phyloP scores from a whole-genome alignment of 2,329 filamentous ascomycete species.

The Fusarium longipes region DNA sequence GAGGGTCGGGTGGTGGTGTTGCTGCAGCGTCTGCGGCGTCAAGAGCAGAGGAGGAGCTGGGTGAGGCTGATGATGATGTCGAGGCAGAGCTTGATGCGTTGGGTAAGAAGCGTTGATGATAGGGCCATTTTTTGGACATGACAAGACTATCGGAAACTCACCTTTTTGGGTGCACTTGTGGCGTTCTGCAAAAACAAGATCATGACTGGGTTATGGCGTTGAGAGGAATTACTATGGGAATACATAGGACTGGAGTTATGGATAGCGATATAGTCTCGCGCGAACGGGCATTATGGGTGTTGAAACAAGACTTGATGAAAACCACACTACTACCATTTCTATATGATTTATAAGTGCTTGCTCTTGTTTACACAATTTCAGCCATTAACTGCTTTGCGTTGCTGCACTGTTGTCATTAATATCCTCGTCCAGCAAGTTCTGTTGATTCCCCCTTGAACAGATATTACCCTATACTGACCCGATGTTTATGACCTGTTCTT shows the following conservation, averaged over 20 bases:
- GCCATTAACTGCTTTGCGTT: not conserved
- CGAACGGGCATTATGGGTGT: too few species aligned
- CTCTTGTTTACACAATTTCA: too few species aligned
- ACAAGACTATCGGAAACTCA: not conserved
- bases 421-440: too few species aligned
- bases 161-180: not conserved
- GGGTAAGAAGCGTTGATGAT: slow-evolving; percentile 54
- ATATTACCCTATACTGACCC: not conserved
- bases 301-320: too few species aligned
- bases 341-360: not conserved
- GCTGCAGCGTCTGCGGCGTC: slow-evolving; percentile 16
- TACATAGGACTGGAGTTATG: slow-evolving; percentile 22
- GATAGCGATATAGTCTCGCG: not conserved
- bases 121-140: not conserved
- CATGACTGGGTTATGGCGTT: slow-evolving; percentile 20
- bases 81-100: slow-evolving; percentile 56
- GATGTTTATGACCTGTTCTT: not conserved
- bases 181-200: slow-evolving; percentile 15
- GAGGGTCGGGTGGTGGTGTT: slow-evolving; percentile 49
- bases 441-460: not conserved
- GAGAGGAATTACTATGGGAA: not conserved
- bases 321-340: not conserved
- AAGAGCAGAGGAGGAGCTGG: slow-evolving; percentile 62
- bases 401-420: not conserved
- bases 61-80: slow-evolving; percentile 64